These are phyloP conservation scores for Pigoraptor vietnamica DNA, from an alignment of 78 protist genomes.

Conservation along the genomic window DNA sequence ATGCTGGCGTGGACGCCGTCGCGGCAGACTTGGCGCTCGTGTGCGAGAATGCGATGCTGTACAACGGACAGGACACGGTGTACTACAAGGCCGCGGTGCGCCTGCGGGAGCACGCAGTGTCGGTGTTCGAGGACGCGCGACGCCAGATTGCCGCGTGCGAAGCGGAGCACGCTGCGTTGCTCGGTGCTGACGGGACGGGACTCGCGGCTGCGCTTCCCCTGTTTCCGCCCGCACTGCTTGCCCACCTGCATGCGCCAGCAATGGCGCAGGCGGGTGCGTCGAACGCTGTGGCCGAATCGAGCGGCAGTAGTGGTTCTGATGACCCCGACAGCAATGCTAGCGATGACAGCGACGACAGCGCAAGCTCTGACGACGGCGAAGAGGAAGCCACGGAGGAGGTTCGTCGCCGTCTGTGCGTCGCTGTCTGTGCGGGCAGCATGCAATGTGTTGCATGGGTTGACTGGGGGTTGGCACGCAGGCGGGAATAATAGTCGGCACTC, in stretches of 20 bases:
- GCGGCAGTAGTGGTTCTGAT: too few relatives aligned
- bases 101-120: neutral
- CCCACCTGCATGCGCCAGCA: too few relatives aligned
- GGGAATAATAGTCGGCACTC: too few relatives aligned
- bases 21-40: neutral
- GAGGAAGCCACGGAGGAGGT: too few relatives aligned
- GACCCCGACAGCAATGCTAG: too few relatives aligned
- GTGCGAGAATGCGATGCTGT: neutral
- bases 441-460: too few relatives aligned
- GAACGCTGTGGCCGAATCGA: neutral
- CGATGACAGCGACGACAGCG: too few relatives aligned
- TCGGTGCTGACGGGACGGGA: neutral
- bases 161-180: neutral
- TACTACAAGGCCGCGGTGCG: neutral
- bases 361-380: too few relatives aligned
- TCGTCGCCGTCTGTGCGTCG: too few relatives aligned
- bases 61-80: neutral
- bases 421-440: too few relatives aligned
- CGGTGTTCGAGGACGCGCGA: neutral
- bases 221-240: neutral
- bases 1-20: neutral
- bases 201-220: neutral
- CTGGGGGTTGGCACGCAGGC: too few relatives aligned
- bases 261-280: too few relatives aligned
- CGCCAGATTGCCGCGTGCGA: neutral